Evolutionary conservation across 768 basidiomycete genomes (phyloP), one percentile per base, ranked within the genome.

Genomic region (Dacryopinax primogenitus): DNA sequence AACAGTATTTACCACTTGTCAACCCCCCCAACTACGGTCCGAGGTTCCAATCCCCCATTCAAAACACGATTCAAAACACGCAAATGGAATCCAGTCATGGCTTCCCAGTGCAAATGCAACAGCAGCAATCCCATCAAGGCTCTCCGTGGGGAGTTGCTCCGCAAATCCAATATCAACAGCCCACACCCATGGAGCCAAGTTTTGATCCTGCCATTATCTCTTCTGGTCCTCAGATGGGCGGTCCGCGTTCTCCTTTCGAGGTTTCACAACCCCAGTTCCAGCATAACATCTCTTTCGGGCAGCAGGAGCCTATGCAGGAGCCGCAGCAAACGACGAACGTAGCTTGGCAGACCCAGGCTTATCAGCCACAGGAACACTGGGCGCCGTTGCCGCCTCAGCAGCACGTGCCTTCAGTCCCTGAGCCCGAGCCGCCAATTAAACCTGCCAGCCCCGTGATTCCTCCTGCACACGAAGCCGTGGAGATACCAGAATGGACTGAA

Each of bases 91-190:
- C 51, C 3, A 32, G 66, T 16, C 68, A 69, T 39, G 41, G 66
- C 33, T 47, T 63, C 23, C 66, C 68, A 32, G 41, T 61, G 3
- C 61, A 68, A 35, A 69, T 70, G 23, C 71, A 66, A 47, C 70
- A 69, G 16, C 72, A 70, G 64, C 67, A 34, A 44, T 68, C 45
- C 33, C 63, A 62, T 26, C 69, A 65, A 39, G 41, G 51, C 62
- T 30, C 63, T 36, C 61, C 69, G 12, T 58, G 51, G 51, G 30
- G 30, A 26, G 11, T 64, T 12, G 61, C 45, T 21, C 65, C 64
- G 13, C 62, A 33, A 23, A 37, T 62, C 28, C 62, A 62, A 30
- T 37, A 33, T 34, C 62, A 62, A 34, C 62, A 62, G 62, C 62
- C 62, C 28, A 37, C 62, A 34, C 62, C 62, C 21, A 58, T 58